phyloP scores from a whole-genome alignment of 1,284 basidiomycete genomes.

The Heterobasidion occidentale region DNA sequence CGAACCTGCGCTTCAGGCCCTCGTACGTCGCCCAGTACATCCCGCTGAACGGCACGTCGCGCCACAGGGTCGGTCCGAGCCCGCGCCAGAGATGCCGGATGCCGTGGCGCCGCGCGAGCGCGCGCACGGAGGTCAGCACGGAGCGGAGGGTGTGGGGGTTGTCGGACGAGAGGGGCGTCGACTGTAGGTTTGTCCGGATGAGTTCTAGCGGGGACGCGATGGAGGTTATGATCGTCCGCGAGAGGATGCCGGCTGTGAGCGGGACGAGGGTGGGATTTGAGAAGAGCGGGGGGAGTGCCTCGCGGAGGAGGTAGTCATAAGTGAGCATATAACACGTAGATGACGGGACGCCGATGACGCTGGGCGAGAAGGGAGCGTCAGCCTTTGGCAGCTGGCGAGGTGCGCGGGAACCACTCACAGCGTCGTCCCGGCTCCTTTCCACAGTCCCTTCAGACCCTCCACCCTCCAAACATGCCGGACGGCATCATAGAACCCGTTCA shows the following conservation, averaged over 20 bases:
- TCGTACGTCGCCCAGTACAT: constrained; percentile 86
- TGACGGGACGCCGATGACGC: constrained; percentile 88
- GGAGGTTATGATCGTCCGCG: constrained; percentile 76
- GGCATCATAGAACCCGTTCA: constrained; percentile 78
- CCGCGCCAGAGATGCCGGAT: constrained; percentile 81
- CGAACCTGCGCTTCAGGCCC: constrained; percentile 49
- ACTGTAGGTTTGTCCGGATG: constrained; percentile 90
- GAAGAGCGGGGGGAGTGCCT: constrained; percentile 49
- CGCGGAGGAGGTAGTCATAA: constrained; percentile 82
- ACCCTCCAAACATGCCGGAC: constrained; percentile 69
- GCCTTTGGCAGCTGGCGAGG: not conserved
- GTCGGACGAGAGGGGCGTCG: constrained; percentile 62
- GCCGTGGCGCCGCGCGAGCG: constrained; percentile 58
- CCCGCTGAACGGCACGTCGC: constrained; percentile 96
- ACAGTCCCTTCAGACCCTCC: constrained; percentile 74
- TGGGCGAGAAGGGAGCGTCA: constrained; percentile 21
- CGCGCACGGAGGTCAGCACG: constrained; percentile 55
- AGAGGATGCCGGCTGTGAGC: constrained; percentile 76
- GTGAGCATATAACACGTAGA: constrained; percentile 95
- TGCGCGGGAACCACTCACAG: constrained; percentile 46
- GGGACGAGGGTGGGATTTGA: constrained; percentile 59
- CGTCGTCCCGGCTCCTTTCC: constrained; percentile 87
- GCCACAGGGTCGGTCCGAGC: constrained; percentile 87
- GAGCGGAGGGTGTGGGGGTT: constrained; percentile 70
- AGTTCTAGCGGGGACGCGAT: constrained; percentile 89